Evolutionary conservation across 2,329 filamentous ascomycete genomes (phyloP).

Genomic region (Zasmidium angulare): DNA sequence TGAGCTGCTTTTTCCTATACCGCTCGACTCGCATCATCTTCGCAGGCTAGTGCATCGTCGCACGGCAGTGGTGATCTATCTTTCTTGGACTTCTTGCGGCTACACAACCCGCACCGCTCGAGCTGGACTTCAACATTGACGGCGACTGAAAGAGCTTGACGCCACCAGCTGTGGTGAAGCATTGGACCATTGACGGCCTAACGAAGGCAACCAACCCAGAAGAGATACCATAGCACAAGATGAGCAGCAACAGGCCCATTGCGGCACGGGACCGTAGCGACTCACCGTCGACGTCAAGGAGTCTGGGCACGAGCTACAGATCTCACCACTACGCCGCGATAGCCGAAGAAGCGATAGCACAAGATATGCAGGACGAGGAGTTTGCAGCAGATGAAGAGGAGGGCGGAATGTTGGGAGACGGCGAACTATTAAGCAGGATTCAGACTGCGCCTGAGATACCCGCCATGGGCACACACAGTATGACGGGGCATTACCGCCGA

Average conservation of each 20-base stretch:
- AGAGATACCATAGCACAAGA: background rate
- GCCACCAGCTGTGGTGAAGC: too few species aligned
- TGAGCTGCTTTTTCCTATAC: too few species aligned
- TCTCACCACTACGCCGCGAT: constrained; percentile 27
- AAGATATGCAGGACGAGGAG: constrained; percentile 31
- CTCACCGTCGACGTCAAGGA: constrained; percentile 20
- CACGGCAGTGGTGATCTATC: too few species aligned
- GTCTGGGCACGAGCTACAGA: constrained; percentile 31
- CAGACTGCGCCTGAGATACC: constrained; percentile 16
- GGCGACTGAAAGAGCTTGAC: too few species aligned
- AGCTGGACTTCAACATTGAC: too few species aligned
- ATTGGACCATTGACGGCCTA: too few species aligned
- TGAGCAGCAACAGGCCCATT: constrained; percentile 5
- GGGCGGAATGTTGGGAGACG: constrained; percentile 15
- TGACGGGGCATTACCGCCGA: constrained; percentile 69
- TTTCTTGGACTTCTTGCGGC: too few species aligned
- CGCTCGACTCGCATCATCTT: too few species aligned
- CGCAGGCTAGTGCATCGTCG: too few species aligned
- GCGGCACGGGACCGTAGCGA: constrained; percentile 16
- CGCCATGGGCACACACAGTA: constrained; percentile 41
- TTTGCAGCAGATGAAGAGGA: constrained; percentile 22
- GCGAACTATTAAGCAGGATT: constrained; percentile 14
- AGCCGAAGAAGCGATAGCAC: constrained; percentile 34
- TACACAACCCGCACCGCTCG: too few species aligned
- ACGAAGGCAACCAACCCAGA: background rate